Evolutionary conservation across 1,284 basidiomycete genomes (phyloP), one percentile per base, ranked within the genome.

Genomic region (Fistulinella cinereoalba): DNA sequence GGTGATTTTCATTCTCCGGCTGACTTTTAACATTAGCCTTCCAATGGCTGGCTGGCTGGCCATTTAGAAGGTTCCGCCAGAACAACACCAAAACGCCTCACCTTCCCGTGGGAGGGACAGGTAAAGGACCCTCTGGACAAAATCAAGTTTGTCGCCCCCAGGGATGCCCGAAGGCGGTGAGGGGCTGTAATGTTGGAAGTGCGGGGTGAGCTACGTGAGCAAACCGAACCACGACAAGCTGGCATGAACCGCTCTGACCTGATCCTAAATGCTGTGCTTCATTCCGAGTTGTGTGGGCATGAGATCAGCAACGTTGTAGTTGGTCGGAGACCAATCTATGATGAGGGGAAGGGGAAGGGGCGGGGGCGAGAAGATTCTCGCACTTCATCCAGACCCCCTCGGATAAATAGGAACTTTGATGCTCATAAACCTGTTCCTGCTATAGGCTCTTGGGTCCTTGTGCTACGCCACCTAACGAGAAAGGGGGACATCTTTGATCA

Each of bases 31-130:
- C 9, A 3, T 2, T 25, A 33, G 6, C 46, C 33, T 32, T 37
- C 59, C 59, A 60, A 48, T 44, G 28, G 41, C 11, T 24, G 57
- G 44, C 22, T 1, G 18, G 25, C 1, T 33, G 32, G 32, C 18
- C 24, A 25, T 9, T n/a, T 7, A 37, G 49, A 53, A 44, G 0
- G 2, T 46, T 47, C 47, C 11, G 6, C 6, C 5, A 32, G 52
- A 56, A 46, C 1, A 12, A 11, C 5, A 21, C 45, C 45, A n/a
- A n/a, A n/a, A 42, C 24, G 13, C 12, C 31, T 13, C 7, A 6
- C 13, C 6, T 13, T 31, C 10, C 13, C 15, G 28, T 31, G 6
- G 28, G 12, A 6, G 28, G 10, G 7, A 31, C 13, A 8, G 12
- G 28, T 5, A 8, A 4, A 13, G n/a, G n/a, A n/a, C n/a, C n/a